phyloP scores from a whole-genome alignment of 2,329 filamentous ascomycete species.

The Fonsecaea nubica region DNA sequence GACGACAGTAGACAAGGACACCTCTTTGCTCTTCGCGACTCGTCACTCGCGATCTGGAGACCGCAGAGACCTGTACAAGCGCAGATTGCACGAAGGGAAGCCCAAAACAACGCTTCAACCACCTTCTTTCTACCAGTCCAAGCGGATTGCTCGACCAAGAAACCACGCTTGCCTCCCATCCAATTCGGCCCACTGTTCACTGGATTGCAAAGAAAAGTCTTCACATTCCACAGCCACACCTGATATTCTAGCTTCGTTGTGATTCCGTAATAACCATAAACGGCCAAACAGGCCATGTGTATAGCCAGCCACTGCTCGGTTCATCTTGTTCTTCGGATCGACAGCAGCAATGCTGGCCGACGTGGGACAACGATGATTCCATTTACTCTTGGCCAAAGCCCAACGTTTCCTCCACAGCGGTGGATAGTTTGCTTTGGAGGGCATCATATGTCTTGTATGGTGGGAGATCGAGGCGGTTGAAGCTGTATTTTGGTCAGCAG shows the following conservation, averaged over 20 bases:
- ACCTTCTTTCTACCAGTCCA: not conserved
- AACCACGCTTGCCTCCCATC: not conserved
- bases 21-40: not conserved
- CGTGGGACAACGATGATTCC: not conserved
- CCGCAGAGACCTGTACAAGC: not conserved
- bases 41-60: not conserved
- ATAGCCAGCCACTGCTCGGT: not conserved
- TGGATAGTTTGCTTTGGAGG: constrained; percentile 87
- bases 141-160: constrained; percentile 3
- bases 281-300: not conserved
- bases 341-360: not conserved
- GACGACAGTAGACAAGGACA: not conserved
- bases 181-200: not conserved
- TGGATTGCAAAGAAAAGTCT: not conserved
- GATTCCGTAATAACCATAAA: not conserved
- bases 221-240: not conserved
- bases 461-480: constrained; percentile 95
- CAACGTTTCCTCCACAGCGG: constrained; percentile 98
- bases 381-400: constrained; percentile 95
- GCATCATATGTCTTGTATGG: constrained; percentile 88
- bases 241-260: not conserved
- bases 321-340: not conserved
- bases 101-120: not conserved
- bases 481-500: constrained; percentile 61
- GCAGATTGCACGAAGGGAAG: not conserved